These are phyloP conservation scores for Jatropha curcas DNA, from an alignment of 345 rosid genomes.

Conservation along the genomic window DNA sequence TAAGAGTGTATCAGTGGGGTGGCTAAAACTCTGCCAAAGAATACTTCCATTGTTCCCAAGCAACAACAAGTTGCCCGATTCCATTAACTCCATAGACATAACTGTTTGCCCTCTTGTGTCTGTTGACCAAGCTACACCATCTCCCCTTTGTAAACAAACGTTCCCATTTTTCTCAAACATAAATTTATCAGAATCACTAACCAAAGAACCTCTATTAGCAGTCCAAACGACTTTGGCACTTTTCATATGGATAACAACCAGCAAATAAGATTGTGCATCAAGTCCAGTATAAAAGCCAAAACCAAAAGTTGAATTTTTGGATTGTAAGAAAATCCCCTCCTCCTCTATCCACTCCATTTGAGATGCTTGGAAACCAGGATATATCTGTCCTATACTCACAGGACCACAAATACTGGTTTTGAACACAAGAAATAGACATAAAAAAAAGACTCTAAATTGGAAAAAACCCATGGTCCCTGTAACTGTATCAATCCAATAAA, in stretches of 20 bases:
- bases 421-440: neutral
- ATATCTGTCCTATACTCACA: slow-evolving; percentile 34
- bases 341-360: slow-evolving; percentile 41
- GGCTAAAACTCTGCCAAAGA: slow-evolving; percentile 57
- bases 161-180: slow-evolving; percentile 45
- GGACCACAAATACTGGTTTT: slow-evolving; percentile 12
- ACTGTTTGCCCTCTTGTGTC: slow-evolving; percentile 38
- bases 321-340: slow-evolving; percentile 40
- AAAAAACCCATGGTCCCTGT: slow-evolving; percentile 7
- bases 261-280: slow-evolving; percentile 35
- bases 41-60: slow-evolving; percentile 23
- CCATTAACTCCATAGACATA: slow-evolving; percentile 41
- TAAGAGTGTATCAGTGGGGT: slow-evolving; percentile 48
- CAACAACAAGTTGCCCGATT: slow-evolving; percentile 59
- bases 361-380: slow-evolving; percentile 49
- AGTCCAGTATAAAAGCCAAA: slow-evolving; percentile 40
- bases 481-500: neutral
- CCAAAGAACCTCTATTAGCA: slow-evolving; percentile 40
- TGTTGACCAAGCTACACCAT: slow-evolving; percentile 40
- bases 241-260: slow-evolving; percentile 35
- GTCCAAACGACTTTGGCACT: slow-evolving; percentile 46
- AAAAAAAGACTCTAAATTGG: neutral
- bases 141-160: slow-evolving; percentile 32
- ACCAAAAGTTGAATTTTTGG: slow-evolving; percentile 39
- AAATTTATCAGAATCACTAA: slow-evolving; percentile 38